These are phyloP conservation scores for Chiua virens DNA, from an alignment of 768 basidiomycete species.

Conservation along the genomic window DNA sequence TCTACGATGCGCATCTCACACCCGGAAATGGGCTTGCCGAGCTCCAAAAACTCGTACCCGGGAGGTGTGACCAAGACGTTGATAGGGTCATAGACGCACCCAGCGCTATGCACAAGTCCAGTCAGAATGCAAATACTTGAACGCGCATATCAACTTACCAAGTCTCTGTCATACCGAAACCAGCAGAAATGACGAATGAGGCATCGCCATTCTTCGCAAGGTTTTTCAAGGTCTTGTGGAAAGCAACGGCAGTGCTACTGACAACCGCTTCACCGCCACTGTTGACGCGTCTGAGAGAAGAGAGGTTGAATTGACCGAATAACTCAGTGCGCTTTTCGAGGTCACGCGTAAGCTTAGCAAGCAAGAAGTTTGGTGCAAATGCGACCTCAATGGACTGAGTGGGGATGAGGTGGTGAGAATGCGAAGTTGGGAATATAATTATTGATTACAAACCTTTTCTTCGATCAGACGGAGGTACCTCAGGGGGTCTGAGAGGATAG, in stretches of 20 bases:
- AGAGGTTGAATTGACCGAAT: conserved; percentile 33
- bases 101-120: conserved; percentile 23
- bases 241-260: conserved; percentile 37
- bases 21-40: conserved; percentile 29
- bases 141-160: conserved; percentile 15
- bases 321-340: conserved; percentile 23
- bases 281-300: conserved; percentile 36
- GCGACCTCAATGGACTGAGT: too few relatives aligned
- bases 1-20: conserved; percentile 37
- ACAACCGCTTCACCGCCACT: conserved; percentile 46
- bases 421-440: too few relatives aligned
- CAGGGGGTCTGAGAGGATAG: too few relatives aligned
- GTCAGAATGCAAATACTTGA: background rate
- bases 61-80: conserved; percentile 19
- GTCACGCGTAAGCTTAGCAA: conserved; percentile 39
- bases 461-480: conserved; percentile 25
- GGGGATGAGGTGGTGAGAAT: conserved; percentile 22
- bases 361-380: conserved; percentile 45
- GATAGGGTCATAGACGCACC: conserved; percentile 38
- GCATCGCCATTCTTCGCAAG: conserved; percentile 18
- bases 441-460: conserved; percentile 21
- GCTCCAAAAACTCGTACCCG: conserved; percentile 38
- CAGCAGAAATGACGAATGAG: too few relatives aligned
- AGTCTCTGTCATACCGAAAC: conserved; percentile 37
- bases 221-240: conserved; percentile 33